phyloP scores from a whole-genome alignment of 2,329 filamentous ascomycete genomes.

The Scedosporium apiospermum region DNA sequence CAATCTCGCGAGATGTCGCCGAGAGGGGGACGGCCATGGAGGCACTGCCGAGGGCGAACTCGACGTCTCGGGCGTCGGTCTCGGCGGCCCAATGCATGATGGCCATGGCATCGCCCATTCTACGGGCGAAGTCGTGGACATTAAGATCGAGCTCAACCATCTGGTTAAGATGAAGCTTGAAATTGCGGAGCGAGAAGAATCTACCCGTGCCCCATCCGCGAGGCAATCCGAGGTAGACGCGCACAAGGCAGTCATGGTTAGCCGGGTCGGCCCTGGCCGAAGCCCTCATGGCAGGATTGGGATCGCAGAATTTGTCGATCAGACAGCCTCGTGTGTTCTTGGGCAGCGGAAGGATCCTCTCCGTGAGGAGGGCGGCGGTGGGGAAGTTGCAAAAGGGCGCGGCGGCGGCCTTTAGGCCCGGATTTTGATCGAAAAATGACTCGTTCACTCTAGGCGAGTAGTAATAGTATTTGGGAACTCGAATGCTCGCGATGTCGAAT shows the following conservation, averaged over 20 bases:
- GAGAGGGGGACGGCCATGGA: background rate
- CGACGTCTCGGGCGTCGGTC: slow-evolving; percentile 19
- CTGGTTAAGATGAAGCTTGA: slow-evolving; percentile 21
- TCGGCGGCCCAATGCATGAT: slow-evolving; percentile 21
- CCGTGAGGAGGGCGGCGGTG: slow-evolving; percentile 12
- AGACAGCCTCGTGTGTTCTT: slow-evolving; percentile 11
- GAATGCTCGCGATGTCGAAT: background rate
- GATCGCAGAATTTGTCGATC: slow-evolving; percentile 13
- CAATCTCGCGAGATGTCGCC: background rate
- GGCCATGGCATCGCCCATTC: slow-evolving; percentile 18
- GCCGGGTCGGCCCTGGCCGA: slow-evolving; percentile 5
- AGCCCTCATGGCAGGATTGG: background rate
- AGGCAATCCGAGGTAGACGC: slow-evolving; percentile 13
- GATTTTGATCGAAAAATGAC: background rate
- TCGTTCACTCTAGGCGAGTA: background rate
- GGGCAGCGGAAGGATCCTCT: slow-evolving; percentile 18
- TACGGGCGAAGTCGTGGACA: slow-evolving; percentile 10
- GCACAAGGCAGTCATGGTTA: slow-evolving; percentile 14
- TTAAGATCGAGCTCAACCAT: slow-evolving; percentile 16
- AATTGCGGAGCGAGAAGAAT: slow-evolving; percentile 20
- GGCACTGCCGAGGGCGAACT: slow-evolving; percentile 21
- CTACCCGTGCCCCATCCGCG: background rate
- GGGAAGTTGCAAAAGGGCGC: slow-evolving; percentile 8
- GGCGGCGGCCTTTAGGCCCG: background rate
- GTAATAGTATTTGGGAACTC: background rate